These are phyloP conservation scores for Oryza coarctata DNA, from an alignment of 176 grass and related monocot species.

Conservation along the genomic window DNA sequence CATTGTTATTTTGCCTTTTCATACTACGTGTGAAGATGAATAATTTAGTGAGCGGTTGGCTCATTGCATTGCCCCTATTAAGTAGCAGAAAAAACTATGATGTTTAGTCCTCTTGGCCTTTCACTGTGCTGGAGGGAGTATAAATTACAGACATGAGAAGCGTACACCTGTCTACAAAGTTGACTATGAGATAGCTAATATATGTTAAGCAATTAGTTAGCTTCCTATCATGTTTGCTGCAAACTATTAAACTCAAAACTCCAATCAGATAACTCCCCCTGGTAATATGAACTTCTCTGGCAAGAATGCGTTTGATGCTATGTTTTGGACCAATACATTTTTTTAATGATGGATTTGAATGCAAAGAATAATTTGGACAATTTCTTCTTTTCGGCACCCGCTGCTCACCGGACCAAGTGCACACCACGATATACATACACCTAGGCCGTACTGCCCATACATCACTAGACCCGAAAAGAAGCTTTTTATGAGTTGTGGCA, in stretches of 20 bases:
- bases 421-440: neutral
- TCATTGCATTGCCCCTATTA: neutral
- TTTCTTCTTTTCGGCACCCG: neutral
- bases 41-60: neutral
- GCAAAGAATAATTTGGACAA: neutral
- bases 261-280: neutral
- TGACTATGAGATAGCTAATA: slow-evolving; percentile 26
- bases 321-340: neutral
- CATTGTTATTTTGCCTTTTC: slow-evolving; percentile 18
- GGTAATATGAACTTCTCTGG: neutral
- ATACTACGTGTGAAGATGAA: neutral
- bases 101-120: slow-evolving; percentile 26
- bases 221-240: neutral
- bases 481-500: neutral
- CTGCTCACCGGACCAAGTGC: neutral
- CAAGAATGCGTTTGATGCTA: neutral
- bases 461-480: neutral
- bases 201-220: neutral
- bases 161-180: neutral
- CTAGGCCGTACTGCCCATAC: neutral
- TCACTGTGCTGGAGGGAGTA: slow-evolving; percentile 7
- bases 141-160: neutral
- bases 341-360: neutral
- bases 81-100: neutral
- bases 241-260: neutral